phyloP scores from a whole-genome alignment of 495 filamentous ascomycete species.

The Talaromyces thailandensis region DNA sequence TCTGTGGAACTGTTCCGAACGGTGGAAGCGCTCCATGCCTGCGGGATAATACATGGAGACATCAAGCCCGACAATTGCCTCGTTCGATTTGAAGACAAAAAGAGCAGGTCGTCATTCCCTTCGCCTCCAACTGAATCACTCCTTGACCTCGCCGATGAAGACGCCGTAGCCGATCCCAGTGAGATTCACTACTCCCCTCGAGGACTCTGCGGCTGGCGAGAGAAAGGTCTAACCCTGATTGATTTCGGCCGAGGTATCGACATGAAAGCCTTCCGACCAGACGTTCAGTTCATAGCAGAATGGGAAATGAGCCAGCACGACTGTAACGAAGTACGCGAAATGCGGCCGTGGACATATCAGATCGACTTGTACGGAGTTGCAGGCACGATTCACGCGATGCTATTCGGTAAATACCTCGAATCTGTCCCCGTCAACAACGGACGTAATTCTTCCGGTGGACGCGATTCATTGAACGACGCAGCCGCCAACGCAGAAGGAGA shows the following conservation, averaged over 20 bases:
- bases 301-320: slow-evolving; percentile 81
- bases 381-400: slow-evolving; percentile 70
- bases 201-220: slow-evolving; percentile 68
- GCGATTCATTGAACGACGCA: slow-evolving; percentile 3
- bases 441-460: background rate
- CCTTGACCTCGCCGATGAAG: slow-evolving; percentile 29
- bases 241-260: slow-evolving; percentile 95
- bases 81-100: slow-evolving; percentile 59
- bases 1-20: slow-evolving; percentile 85
- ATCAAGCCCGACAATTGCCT: slow-evolving; percentile 94
- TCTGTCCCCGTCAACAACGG: slow-evolving; percentile 43
- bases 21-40: slow-evolving; percentile 74
- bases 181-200: slow-evolving; percentile 54
- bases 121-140: slow-evolving; percentile 20
- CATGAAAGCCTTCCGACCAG: slow-evolving; percentile 69
- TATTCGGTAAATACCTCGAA: slow-evolving; percentile 94
- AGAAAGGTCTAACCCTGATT: slow-evolving; percentile 76
- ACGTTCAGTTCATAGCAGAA: slow-evolving; percentile 86
- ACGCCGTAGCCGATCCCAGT: slow-evolving; percentile 31
- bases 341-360: slow-evolving; percentile 90
- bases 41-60: slow-evolving; percentile 81
- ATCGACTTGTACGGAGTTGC: slow-evolving; percentile 91
- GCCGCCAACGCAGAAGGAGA: slow-evolving; percentile 20
- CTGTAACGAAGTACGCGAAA: slow-evolving; percentile 89
- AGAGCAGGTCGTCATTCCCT: slow-evolving; percentile 6